Evolutionary conservation across 1,284 basidiomycete species (phyloP).

Genomic region (Porogramme epimiltina): DNA sequence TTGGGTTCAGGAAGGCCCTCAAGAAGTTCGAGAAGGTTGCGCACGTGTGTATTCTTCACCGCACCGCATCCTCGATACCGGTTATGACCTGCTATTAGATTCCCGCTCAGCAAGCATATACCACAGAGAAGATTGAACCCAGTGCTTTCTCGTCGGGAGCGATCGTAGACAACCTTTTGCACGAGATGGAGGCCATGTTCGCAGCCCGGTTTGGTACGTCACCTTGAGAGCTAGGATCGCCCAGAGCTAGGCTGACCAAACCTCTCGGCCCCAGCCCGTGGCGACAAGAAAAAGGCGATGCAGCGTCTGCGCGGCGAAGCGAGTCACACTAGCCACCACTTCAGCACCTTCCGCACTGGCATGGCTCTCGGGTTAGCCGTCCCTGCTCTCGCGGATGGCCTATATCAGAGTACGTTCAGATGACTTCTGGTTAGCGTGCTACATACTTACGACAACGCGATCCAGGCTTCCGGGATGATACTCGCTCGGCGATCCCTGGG

Average conservation of each 20-base stretch:
- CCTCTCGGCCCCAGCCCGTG: constrained; percentile 61
- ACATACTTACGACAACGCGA: neutral
- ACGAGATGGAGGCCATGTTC: constrained; percentile 75
- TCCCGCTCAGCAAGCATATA: constrained; percentile 61
- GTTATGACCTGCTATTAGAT: constrained; percentile 38
- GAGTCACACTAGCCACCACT: constrained; percentile 69
- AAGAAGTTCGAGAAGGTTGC: constrained; percentile 95
- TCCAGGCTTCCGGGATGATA: constrained; percentile 63
- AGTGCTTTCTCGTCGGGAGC: constrained; percentile 64
- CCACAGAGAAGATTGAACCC: constrained; percentile 55
- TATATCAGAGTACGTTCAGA: constrained; percentile 62
- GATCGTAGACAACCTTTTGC: constrained; percentile 66
- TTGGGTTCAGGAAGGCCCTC: constrained; percentile 88
- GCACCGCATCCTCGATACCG: neutral
- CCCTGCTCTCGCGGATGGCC: constrained; percentile 73
- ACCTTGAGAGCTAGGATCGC: too few relatives aligned
- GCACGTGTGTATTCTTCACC: constrained; percentile 44
- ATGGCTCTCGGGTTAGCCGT: constrained; percentile 76
- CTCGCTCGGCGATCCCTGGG: constrained; percentile 60
- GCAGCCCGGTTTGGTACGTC: constrained; percentile 72
- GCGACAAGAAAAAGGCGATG: constrained; percentile 82
- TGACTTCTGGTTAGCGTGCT: neutral
- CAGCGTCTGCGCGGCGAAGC: constrained; percentile 63
- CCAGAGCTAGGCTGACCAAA: neutral
- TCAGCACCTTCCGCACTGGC: constrained; percentile 77